phyloP scores from a whole-genome alignment of 305 asterid genomes.

The Rubia balearica region DNA sequence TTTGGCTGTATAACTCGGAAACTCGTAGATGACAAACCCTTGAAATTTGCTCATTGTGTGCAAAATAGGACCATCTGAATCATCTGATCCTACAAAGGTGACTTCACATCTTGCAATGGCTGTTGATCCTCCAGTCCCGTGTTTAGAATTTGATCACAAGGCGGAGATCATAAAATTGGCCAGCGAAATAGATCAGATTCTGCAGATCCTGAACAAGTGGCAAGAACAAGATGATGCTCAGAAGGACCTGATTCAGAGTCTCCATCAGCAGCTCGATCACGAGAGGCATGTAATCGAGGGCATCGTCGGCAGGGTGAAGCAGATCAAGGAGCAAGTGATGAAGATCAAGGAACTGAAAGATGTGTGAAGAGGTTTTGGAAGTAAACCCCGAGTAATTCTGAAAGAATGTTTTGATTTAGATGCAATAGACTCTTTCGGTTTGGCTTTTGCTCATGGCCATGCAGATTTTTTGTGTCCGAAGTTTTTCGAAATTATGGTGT shows the following conservation, averaged over 20 bases:
- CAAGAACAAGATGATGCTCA: constrained; percentile 46
- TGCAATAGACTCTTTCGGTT: no score
- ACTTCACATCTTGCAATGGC: no score
- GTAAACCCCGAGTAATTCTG: constrained; percentile 10
- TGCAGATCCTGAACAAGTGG: constrained; percentile 42
- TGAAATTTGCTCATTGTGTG: constrained; percentile 1
- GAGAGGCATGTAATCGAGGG: constrained; percentile 25
- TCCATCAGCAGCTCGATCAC: constrained; percentile 44
- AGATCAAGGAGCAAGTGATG: constrained; percentile 31
- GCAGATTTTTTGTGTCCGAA: constrained; percentile 13
- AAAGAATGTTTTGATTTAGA: constrained; percentile 22
- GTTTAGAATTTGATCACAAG: constrained; percentile 36
- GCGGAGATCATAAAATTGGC: constrained; percentile 50
- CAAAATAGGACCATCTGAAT: constrained; percentile 1
- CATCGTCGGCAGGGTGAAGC: constrained; percentile 34
- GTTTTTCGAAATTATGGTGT: no score
- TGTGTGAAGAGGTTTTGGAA: constrained; percentile 38
- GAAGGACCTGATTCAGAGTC: constrained; percentile 42
- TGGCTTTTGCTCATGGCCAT: background rate
- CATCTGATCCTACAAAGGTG: no score
- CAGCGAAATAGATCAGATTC: constrained; percentile 42
- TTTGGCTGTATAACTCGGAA: no score
- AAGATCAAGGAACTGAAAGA: constrained; percentile 54
- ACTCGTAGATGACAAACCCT: background rate
- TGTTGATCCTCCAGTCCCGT: background rate